phyloP scores from a whole-genome alignment of 2,329 filamentous ascomycete species.

The Venturia pyrina region DNA sequence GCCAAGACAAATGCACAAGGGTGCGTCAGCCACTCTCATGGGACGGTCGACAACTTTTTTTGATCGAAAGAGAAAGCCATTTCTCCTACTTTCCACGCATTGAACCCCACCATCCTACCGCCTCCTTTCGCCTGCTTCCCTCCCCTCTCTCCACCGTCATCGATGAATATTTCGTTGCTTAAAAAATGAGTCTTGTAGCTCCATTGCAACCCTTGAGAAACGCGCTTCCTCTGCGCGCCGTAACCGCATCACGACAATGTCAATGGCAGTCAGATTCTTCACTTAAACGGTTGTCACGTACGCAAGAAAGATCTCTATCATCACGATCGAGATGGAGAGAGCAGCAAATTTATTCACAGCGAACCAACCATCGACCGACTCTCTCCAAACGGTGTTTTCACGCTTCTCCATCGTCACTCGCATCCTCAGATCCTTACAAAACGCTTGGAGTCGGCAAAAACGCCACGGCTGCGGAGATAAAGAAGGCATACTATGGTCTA shows the following conservation, averaged over 20 bases:
- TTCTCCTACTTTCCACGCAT: not conserved
- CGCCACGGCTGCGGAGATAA: conserved; percentile 81
- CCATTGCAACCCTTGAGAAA: conserved; percentile 24
- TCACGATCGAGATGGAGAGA: conserved; percentile 9
- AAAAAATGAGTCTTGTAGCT: conserved; percentile 25
- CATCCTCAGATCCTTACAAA: conserved; percentile 70
- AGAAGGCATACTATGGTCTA: conserved; percentile 95
- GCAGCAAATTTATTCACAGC: not conserved
- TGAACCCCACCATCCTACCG: not conserved
- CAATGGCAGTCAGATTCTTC: conserved; percentile 17
- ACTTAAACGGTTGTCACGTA: conserved; percentile 9
- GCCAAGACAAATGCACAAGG: not conserved
- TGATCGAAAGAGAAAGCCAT: not conserved
- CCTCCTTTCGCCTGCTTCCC: not conserved
- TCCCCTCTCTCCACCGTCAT: not conserved
- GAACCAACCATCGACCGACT: not conserved
- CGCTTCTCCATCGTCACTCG: conserved; percentile 42
- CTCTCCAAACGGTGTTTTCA: conserved; percentile 37
- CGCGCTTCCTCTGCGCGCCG: conserved; percentile 23
- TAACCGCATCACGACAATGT: conserved; percentile 21
- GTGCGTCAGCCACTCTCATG: not conserved
- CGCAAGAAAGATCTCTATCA: conserved; percentile 2
- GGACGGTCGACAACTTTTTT: not conserved
- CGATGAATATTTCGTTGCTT: not conserved
- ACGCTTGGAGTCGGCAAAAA: conserved; percentile 73